Evolutionary conservation across 495 filamentous ascomycete genomes (phyloP).

Genomic region (Sordaria brevicollis): DNA sequence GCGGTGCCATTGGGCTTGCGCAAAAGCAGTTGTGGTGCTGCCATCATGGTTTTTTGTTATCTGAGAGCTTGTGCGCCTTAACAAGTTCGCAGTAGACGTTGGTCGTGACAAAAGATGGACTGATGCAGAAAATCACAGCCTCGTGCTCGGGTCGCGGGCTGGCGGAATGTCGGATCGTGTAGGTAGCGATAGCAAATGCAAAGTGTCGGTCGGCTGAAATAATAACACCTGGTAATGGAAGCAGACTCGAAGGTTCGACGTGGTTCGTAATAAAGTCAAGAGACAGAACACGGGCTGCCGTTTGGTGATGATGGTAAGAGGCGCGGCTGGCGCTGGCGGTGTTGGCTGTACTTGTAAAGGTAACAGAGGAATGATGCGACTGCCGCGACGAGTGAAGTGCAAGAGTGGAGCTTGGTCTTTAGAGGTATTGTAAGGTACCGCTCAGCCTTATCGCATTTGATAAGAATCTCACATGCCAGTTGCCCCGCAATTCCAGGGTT

Average conservation of each 20-base stretch:
- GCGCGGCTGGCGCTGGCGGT: background rate
- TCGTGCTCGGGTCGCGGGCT: background rate
- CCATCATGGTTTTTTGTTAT: slow-evolving; percentile 11
- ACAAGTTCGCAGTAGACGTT: background rate
- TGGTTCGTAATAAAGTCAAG: no score
- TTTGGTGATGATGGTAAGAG: background rate
- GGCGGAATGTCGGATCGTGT: background rate
- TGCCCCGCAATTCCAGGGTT: background rate
- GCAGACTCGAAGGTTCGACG: no score
- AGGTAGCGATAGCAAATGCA: background rate
- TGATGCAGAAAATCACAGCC: background rate
- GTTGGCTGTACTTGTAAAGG: background rate
- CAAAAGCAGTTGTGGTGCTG: slow-evolving; percentile 24
- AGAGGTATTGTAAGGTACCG: no score
- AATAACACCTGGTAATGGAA: no score
- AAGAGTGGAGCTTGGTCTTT: background rate
- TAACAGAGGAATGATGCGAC: background rate
- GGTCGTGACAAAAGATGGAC: background rate
- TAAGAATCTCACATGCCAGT: background rate
- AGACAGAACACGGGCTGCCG: background rate
- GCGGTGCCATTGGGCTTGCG: slow-evolving; percentile 22
- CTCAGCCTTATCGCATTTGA: background rate
- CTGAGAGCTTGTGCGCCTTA: background rate
- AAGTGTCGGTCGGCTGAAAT: background rate
- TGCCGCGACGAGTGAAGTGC: background rate